Base-by-base conservation (phyloP, 164 flowering plant species). In the Annona squamosa region DNA sequence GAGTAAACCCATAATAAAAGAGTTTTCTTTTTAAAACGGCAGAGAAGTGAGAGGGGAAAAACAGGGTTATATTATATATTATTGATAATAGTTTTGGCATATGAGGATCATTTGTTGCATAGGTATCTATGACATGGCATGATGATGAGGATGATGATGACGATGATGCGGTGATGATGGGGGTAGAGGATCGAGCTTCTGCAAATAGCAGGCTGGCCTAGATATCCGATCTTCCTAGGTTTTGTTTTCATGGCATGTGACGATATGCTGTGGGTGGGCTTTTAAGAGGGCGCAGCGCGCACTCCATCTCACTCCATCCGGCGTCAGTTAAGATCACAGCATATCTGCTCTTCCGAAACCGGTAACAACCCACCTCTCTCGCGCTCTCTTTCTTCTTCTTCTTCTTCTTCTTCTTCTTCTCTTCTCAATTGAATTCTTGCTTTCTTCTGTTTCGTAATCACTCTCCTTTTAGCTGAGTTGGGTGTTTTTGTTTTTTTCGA, bases 161-260 rank as follows among this genome's bases (percentile, higher is more conserved):
- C 1, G 37, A 26, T 26, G 37, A 52, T 52, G 59, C 13, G 3
- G 13, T 52, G 17, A 52, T 52, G 59, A 52, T 52, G 57, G 10
- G 5, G 56, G 13, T 52, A 16, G 13, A 7, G 59, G 13, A 7
- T 10, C 9, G 59, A 52, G 13, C 59, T 7, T 52, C 59, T 52
- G 59, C 13, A 6, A 7, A 52, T 52, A 7, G 59, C 59, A 52
- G 59, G 13, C 17, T 52, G 59, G 59, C 59, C 59, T 42, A 3
- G 46, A n/a, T 19, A 63, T 63, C 65, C 42, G 78, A 72, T 78
- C 74, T 81, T 71, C 72, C 65, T 62, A 56, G 75, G 67, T 73
- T 68, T 80, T 64, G 79, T 74, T 74, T 76, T 77, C 81, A 73
- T 81, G 83, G 82, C 68, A 16, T 69, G 44, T 75, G 74, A 66